Base-by-base conservation (phyloP, 163 green algal species). In the Trebouxia gelatinosa region DNA sequence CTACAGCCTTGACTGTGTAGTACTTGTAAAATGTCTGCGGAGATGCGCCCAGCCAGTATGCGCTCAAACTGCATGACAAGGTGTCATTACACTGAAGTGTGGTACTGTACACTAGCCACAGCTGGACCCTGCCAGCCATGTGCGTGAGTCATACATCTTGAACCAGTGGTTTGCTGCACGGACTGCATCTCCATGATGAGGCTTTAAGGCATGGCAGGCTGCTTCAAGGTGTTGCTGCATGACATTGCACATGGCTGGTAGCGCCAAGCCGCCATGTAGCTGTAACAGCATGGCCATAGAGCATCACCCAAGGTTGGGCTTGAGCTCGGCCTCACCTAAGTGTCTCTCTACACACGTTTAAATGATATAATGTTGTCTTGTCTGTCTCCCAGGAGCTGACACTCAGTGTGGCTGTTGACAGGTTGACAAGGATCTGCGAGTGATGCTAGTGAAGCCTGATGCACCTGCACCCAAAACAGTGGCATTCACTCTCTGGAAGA, bases 381-480 rank as follows among this genome's bases (percentile, higher is more conserved):
- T 54, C 43, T 23, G 11, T 23, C 9, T 9, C 11, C 43, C 9
- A 54, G 9, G 43, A 23, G 43, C 19, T 17, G 11, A 75, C 65
- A 11, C 11, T 66, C 6, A 32, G 57, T 37, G 6, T 32, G n/a
- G 6, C 26, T 54, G 13, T 29, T 2, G 74, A 38, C 88, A 97
- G 90, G 94, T 98, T 26, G 92, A 99, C 90, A 93, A 89, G 72
- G 96, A 99, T 84, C 72, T 98, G 82, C 89, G 93, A 35, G 89
- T 87, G 78, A 98, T 98, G 92, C 89, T 98, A 77, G 35, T 99
- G 31, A 97, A 94, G 87, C 80, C 85, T 0, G 91, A 97, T 74
- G 96, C 94, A 0, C 89, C 91, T 5, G 16, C 81, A 65, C 91
- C 96, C 1, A 87, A 87, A 16, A 85, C 90, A 54, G 87, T 99